Conservation (phyloP, 306 rosid species). For the Pyrus pyrifolia region DNA sequence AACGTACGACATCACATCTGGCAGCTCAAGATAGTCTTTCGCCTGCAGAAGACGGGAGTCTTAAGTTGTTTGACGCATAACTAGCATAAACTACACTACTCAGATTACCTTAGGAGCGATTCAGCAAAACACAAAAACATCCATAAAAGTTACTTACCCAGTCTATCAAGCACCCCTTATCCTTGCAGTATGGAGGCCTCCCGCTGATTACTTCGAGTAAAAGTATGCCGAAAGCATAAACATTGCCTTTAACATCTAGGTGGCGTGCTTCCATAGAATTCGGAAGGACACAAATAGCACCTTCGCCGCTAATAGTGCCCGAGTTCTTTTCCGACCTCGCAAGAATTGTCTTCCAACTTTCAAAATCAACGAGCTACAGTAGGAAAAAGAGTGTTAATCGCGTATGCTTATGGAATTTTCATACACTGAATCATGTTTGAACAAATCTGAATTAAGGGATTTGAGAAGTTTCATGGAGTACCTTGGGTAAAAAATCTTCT, state of each 20-base stretch:
- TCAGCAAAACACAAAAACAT: constrained; percentile 4
- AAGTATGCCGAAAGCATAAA: constrained; percentile 77
- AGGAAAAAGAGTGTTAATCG: background rate
- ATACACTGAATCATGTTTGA: background rate
- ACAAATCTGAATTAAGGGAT: background rate
- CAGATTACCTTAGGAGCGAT: background rate
- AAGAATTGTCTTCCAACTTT: constrained; percentile 94
- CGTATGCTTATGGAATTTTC: background rate
- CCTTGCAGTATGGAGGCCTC: constrained; percentile 71
- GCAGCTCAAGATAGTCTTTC: constrained; percentile 66
- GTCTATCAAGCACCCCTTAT: constrained; percentile 76
- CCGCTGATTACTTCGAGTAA: constrained; percentile 87
- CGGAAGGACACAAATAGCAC: constrained; percentile 74
- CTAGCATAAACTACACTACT: background rate
- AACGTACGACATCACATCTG: constrained; percentile 64
- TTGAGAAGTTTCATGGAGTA: constrained; percentile 17
- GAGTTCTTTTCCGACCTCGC: constrained; percentile 82
- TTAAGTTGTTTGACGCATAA: constrained; percentile 9
- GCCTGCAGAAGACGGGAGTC: constrained; percentile 52
- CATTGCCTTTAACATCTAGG: constrained; percentile 70
- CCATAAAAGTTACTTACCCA: constrained; percentile 60
- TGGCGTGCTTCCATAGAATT: constrained; percentile 81
- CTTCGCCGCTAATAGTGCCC: constrained; percentile 66
- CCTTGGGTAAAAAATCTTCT: constrained; percentile 96
- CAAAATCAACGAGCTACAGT: constrained; percentile 90